Percentiles rank a stretch among this genome's conserved stretches.
phyloP scores from a whole-genome alignment of 2,329 filamentous ascomycete genomes.

The Cercospora berteroae region DNA sequence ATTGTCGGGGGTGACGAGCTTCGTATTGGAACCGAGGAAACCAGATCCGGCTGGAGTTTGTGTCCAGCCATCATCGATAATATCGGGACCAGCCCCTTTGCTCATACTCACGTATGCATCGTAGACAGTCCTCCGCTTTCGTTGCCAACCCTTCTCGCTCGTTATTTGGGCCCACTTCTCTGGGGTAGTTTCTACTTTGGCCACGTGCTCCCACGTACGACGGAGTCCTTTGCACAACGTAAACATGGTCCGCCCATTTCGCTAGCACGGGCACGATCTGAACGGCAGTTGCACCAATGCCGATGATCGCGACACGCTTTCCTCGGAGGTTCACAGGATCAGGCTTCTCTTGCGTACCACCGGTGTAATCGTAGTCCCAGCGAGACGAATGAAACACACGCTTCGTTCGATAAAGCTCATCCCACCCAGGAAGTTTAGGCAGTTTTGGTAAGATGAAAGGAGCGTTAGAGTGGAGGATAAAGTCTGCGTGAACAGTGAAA shows the following conservation, averaged over 20 bases:
- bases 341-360: neutral
- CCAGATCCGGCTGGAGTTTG: neutral
- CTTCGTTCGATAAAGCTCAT: neutral
- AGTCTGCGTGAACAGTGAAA: neutral
- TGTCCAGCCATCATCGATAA: neutral
- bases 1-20: neutral
- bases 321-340: neutral
- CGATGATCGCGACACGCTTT: neutral
- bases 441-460: neutral
- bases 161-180: neutral
- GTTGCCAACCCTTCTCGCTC: neutral
- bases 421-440: neutral
- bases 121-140: neutral
- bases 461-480: neutral
- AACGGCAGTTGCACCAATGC: neutral
- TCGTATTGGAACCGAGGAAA: neutral
- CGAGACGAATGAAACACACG: neutral
- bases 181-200: neutral
- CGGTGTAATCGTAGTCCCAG: neutral
- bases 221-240: neutral
- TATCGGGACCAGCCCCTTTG: neutral
- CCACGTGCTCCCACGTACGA: neutral
- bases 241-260: neutral
- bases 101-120: neutral
- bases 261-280: neutral